Conservation (phyloP, 305 asterid species). For the Solanum hybrid region DNA sequence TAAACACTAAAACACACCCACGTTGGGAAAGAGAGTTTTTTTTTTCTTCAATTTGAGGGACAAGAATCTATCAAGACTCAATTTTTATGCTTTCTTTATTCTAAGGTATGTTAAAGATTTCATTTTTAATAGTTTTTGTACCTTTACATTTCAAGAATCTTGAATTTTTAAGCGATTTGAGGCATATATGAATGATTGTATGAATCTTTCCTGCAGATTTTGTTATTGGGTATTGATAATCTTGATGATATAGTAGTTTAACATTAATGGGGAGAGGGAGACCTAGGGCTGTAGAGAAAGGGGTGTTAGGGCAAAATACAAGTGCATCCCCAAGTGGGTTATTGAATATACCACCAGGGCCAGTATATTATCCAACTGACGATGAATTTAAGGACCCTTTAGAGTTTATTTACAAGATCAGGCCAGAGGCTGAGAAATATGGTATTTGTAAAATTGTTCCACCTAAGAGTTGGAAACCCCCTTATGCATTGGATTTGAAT, state of each 20-base stretch:
- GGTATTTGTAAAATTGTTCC: slow-evolving; percentile 95
- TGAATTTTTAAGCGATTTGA: background rate
- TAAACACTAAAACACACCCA: slow-evolving; percentile 1
- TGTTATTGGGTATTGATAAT: background rate
- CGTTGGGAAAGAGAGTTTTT: background rate
- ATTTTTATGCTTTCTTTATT: background rate
- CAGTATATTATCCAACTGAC: slow-evolving; percentile 76
- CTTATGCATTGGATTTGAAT: slow-evolving; percentile 67
- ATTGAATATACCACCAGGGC: slow-evolving; percentile 68
- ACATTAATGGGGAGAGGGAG: slow-evolving; percentile 66
- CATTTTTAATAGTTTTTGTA: background rate
- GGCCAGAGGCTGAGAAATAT: slow-evolving; percentile 90
- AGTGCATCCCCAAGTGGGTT: slow-evolving; percentile 36
- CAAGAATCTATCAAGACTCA: background rate
- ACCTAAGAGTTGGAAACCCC: slow-evolving; percentile 77
- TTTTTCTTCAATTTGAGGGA: background rate
- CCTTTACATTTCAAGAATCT: slow-evolving; percentile 3
- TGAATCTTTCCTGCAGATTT: background rate
- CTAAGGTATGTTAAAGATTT: slow-evolving; percentile 2
- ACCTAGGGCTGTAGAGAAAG: slow-evolving; percentile 65
- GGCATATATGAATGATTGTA: background rate
- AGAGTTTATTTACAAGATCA: slow-evolving; percentile 78
- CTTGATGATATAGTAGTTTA: background rate
- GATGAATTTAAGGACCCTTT: slow-evolving; percentile 90
- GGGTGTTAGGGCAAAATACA: slow-evolving; percentile 46